Conservation (phyloP, 2,329 filamentous ascomycete genomes). For the Cladosporium sp. region DNA sequence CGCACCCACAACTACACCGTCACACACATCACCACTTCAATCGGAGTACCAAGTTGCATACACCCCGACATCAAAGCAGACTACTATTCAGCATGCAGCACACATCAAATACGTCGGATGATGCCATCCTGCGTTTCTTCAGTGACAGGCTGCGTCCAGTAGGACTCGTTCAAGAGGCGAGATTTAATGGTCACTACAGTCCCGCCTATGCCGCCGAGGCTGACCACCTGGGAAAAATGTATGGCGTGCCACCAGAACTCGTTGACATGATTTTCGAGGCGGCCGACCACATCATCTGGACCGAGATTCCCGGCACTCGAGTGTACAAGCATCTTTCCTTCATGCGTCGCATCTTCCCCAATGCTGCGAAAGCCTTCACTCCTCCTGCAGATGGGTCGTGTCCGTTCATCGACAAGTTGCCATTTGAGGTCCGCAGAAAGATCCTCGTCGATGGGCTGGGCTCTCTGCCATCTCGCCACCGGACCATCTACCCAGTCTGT, state of each 20-base stretch:
- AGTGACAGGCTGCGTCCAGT: neutral
- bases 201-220: neutral
- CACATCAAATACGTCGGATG: neutral
- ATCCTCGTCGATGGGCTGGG: slow-evolving; percentile 26
- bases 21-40: neutral
- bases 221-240: neutral
- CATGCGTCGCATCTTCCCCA: neutral
- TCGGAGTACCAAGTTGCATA: neutral
- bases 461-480: slow-evolving; percentile 24
- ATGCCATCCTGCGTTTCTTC: neutral
- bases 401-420: slow-evolving; percentile 23
- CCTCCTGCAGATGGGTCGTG: slow-evolving; percentile 22
- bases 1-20: neutral
- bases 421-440: slow-evolving; percentile 28
- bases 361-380: neutral
- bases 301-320: neutral
- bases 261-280: neutral
- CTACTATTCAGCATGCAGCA: neutral
- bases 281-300: neutral
- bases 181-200: neutral
- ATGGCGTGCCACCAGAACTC: neutral
- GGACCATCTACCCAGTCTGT: slow-evolving; percentile 25
- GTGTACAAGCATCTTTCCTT: neutral
- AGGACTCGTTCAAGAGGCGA: neutral
- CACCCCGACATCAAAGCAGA: neutral